Percentiles rank a stretch among this genome's conserved stretches.
phyloP scores from a whole-genome alignment of 768 basidiomycete genomes.

The Mycena haematopus region DNA sequence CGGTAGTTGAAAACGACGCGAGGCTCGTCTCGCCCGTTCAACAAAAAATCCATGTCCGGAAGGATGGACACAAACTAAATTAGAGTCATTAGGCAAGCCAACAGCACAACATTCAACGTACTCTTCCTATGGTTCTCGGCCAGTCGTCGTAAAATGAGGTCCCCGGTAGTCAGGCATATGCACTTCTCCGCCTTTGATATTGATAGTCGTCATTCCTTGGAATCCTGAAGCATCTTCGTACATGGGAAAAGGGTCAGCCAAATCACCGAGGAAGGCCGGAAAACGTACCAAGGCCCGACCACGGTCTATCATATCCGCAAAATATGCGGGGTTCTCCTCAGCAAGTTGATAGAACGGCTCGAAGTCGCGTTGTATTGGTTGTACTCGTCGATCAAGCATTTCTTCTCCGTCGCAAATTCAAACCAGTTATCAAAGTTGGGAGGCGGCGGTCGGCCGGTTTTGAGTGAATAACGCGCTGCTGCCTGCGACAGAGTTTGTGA shows the following conservation, averaged over 20 bases:
- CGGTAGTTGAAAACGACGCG: constrained; percentile 30
- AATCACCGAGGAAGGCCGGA: not conserved
- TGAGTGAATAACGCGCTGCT: too few relatives aligned
- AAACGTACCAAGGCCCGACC: constrained; percentile 17
- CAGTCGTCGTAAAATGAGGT: constrained; percentile 29
- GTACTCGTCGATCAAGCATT: constrained; percentile 32
- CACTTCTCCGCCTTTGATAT: not conserved
- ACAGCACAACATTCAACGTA: constrained; percentile 1
- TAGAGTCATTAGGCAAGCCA: not conserved
- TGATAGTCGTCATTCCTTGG: constrained; percentile 19
- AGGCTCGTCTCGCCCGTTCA: constrained; percentile 31
- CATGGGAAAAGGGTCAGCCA: not conserved
- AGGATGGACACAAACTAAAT: constrained; percentile 23
- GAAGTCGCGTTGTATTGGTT: constrained; percentile 29
- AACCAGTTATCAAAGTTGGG: constrained; percentile 31
- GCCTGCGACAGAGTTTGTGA: too few relatives aligned
- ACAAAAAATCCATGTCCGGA: constrained; percentile 30
- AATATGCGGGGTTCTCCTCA: constrained; percentile 21
- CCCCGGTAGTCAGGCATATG: constrained; percentile 16
- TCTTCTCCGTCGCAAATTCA: constrained; percentile 16
- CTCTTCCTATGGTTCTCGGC: constrained; percentile 21
- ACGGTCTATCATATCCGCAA: constrained; percentile 22
- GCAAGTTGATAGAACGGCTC: constrained; percentile 30
- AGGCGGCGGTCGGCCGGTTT: constrained; percentile 2
- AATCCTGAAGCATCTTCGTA: constrained; percentile 17